Percentiles rank a stretch among this genome's conserved stretches.
phyloP scores from a whole-genome alignment of 768 basidiomycete genomes.

The Kwoniella botswanensis region DNA sequence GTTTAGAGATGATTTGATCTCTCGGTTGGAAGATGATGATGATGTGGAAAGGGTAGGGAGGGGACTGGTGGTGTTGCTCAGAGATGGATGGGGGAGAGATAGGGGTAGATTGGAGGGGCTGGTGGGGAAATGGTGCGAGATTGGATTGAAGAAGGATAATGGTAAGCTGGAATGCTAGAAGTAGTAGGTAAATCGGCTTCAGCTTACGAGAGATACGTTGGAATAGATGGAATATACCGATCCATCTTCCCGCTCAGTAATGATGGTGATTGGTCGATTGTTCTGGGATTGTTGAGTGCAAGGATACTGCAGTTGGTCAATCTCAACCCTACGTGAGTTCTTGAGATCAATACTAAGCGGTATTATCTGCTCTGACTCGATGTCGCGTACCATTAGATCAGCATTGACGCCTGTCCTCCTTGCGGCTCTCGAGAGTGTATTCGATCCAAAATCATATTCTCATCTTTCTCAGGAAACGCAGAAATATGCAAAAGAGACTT shows the following conservation, averaged over 20 bases:
- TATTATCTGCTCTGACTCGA: not conserved
- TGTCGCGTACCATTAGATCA: slow-evolving; percentile 14
- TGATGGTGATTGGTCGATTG: slow-evolving; percentile 12
- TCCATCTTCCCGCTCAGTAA: slow-evolving; percentile 3
- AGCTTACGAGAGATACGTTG: not conserved
- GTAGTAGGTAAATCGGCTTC: not conserved
- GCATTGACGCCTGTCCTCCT: slow-evolving; percentile 17
- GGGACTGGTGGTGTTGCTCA: slow-evolving; percentile 32
- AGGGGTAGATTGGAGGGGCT: slow-evolving; percentile 15
- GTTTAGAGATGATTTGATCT: slow-evolving; percentile 28
- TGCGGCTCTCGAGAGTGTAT: slow-evolving; percentile 31
- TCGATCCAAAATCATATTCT: slow-evolving; percentile 18
- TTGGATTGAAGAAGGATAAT: slow-evolving; percentile 5
- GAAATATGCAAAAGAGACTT: not conserved
- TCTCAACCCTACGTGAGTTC: slow-evolving; percentile 25
- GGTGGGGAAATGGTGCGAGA: slow-evolving; percentile 24
- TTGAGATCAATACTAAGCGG: not conserved
- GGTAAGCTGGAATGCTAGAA: not conserved
- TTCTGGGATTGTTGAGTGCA: slow-evolving; percentile 5
- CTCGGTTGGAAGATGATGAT: slow-evolving; percentile 21
- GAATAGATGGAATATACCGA: slow-evolving; percentile 1
- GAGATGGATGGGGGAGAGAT: slow-evolving; percentile 25
- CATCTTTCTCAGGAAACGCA: not conserved
- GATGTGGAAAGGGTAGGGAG: slow-evolving; percentile 20
- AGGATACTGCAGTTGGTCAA: slow-evolving; percentile 27